Conservation (phyloP, 1,139 yeast genomes). For the Taphrina communis region DNA sequence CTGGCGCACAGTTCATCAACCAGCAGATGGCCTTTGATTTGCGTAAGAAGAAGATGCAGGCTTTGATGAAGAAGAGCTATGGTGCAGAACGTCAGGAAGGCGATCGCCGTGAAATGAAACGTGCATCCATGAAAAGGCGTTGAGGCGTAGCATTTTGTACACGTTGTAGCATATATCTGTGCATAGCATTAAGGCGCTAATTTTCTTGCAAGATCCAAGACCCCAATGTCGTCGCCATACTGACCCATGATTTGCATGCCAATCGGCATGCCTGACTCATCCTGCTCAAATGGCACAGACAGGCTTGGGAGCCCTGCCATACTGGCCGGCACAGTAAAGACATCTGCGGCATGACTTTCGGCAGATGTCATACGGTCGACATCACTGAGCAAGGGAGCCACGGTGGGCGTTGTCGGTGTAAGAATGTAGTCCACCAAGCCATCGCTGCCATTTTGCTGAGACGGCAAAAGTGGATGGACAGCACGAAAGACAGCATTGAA, state of each 20-base stretch:
- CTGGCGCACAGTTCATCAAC: conserved; percentile 14
- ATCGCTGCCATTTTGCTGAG: conserved; percentile 44
- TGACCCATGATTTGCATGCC: conserved; percentile 86
- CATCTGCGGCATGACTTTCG: conserved; percentile 76
- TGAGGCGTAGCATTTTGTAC: too few relatives aligned
- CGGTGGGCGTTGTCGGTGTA: conserved; percentile 72
- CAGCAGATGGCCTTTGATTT: conserved; percentile 4
- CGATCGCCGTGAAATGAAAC: too few relatives aligned
- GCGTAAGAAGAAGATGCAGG: conserved; percentile 13
- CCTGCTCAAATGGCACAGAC: conserved; percentile 64
- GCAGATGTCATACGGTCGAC: conserved; percentile 56
- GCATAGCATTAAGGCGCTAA: background rate
- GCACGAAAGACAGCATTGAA: conserved; percentile 67
- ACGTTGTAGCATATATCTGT: too few relatives aligned
- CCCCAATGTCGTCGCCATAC: conserved; percentile 74
- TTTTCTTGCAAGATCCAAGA: conserved; percentile 53
- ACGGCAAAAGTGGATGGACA: conserved; percentile 43
- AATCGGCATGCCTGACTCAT: conserved; percentile 54
- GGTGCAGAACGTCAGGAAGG: background rate
- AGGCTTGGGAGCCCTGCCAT: conserved; percentile 90
- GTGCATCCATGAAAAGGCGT: too few relatives aligned
- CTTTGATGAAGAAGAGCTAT: background rate
- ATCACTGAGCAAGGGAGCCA: conserved; percentile 59
- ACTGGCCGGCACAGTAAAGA: conserved; percentile 86
- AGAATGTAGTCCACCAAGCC: conserved; percentile 71